Base-by-base conservation (phyloP, 345 rosid species). In the Rhizophora mangle region DNA sequence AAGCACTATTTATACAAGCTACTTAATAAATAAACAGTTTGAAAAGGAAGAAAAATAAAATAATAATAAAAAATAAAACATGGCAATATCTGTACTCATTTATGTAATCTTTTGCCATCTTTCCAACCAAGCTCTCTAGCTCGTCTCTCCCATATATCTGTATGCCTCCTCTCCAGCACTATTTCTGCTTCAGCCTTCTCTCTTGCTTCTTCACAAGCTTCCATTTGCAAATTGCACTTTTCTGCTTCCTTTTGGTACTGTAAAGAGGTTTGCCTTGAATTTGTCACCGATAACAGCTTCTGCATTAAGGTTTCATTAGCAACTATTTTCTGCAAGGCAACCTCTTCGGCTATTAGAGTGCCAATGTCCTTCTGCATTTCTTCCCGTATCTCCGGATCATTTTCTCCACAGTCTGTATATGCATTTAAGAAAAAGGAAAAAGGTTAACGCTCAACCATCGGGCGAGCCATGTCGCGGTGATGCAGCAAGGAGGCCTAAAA, bases 201-300 rank as follows among this genome's bases (percentile, higher is more conserved):
- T 61, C 88, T 80, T 67, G 78, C 79, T 62, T 19, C 79, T 57
- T 82, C 88, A 51, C 88, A 84, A 62, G 72, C 61, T 27, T 67
- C 76, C 27, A 73, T 72, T 37, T 77, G 79, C 1, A 72, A 74
- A 62, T 27, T 76, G 72, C 88, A 84, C 60, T 82, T 84, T 65
- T 78, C 80, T 67, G 84, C 84, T 72, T 84, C 88, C 15, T n/a
- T 69, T 52, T 75, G 76, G 71, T 70, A 82, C 47, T 74, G 85
- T 37, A 62, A 53, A 2, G 78, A 69, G 21, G 68, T 18, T 31
- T 26, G 67, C 74, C 64, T 60, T 0, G 81, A 70, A 74, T 64
- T 60, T 65, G 32, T 69, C 31, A 56, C 63, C 67, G 20, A 46
- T 19, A 52, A 64, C 63, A 30, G 43, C 20, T 74, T 66, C 18